Evolutionary conservation across 2,329 filamentous ascomycete genomes (phyloP).

Genomic region (Ceratocystis eucalypticola): DNA sequence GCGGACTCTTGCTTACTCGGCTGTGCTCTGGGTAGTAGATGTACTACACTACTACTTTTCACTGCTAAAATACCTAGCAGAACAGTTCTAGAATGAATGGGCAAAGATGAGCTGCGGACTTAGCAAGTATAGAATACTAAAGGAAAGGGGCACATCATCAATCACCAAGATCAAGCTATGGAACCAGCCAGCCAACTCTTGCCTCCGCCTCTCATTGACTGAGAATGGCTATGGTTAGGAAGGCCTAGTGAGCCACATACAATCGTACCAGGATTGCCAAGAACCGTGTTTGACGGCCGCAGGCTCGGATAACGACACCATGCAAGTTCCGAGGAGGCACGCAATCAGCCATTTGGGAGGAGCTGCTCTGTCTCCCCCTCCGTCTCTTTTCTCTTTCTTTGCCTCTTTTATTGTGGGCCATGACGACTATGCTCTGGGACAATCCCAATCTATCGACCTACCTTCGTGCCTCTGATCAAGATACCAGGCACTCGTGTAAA

Average conservation of each 20-base stretch:
- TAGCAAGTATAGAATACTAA: neutral
- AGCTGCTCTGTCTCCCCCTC: neutral
- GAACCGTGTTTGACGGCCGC: constrained; percentile 3
- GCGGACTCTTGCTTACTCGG: neutral
- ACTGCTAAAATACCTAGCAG: neutral
- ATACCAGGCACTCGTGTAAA: neutral
- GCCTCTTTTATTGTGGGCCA: neutral
- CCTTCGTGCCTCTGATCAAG: neutral
- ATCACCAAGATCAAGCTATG: neutral
- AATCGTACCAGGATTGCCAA: neutral
- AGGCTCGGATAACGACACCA: constrained; percentile 2
- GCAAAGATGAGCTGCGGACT: neutral
- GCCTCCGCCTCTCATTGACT: neutral
- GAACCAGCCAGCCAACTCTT: neutral
- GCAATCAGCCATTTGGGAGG: neutral
- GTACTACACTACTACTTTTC: neutral
- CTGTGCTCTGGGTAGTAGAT: neutral
- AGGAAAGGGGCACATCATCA: neutral
- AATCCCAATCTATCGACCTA: neutral
- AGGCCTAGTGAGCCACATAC: neutral
- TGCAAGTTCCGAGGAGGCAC: constrained; percentile 3
- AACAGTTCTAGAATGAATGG: neutral
- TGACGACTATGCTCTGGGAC: neutral
- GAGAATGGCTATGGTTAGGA: neutral
- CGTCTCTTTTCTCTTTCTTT: neutral